phyloP scores from a whole-genome alignment of 768 basidiomycete genomes.

The Gelatoporia subvermispora region DNA sequence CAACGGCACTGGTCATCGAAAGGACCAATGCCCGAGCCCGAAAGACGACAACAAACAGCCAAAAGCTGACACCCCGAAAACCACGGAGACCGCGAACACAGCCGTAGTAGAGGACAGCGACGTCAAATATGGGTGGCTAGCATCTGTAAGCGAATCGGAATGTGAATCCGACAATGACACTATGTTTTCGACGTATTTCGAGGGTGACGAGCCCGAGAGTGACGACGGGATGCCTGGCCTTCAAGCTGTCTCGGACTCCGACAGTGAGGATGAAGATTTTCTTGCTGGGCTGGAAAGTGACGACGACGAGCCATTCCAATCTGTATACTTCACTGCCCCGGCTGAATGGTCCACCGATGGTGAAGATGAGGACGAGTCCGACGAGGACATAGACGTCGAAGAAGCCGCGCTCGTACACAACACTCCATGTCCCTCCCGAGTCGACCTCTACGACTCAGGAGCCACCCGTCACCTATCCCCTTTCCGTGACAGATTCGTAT shows the following conservation, averaged over 20 bases:
- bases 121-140: too few relatives aligned
- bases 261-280: too few relatives aligned
- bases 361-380: too few relatives aligned
- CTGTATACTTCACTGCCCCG: too few relatives aligned
- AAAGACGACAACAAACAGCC: conserved; percentile 1
- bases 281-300: too few relatives aligned
- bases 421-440: too few relatives aligned
- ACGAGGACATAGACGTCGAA: too few relatives aligned
- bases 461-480: conserved; percentile 13
- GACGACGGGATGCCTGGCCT: conserved; percentile 1
- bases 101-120: too few relatives aligned
- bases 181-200: background rate
- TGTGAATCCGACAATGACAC: background rate
- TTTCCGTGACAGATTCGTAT: conserved; percentile 6
- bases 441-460: conserved; percentile 14
- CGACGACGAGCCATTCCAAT: too few relatives aligned
- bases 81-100: background rate
- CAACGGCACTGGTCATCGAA: conserved; percentile 4
- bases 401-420: too few relatives aligned
- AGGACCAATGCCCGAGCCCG: conserved; percentile 4
- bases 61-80: too few relatives aligned
- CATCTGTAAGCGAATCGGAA: background rate
- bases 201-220: background rate
- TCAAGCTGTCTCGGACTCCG: conserved; percentile 17
- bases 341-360: too few relatives aligned